phyloP scores from a whole-genome alignment of 1,284 basidiomycete species.

The Lentinula novae-zelandiae region DNA sequence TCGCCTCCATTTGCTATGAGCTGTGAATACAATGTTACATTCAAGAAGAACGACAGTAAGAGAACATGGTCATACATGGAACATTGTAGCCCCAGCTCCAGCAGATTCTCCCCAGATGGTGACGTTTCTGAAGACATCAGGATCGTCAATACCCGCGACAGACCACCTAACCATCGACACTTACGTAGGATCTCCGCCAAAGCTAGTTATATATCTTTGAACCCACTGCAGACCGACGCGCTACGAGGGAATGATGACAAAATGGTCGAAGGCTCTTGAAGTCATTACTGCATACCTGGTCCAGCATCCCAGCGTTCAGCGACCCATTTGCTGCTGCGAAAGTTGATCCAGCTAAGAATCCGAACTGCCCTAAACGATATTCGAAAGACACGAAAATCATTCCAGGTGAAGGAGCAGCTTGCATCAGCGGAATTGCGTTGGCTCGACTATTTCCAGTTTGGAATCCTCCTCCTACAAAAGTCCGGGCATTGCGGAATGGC shows the following conservation, averaged over 20 bases:
- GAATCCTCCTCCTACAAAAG: slow-evolving; percentile 33
- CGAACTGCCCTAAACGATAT: slow-evolving; percentile 38
- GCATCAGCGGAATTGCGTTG: slow-evolving; percentile 25
- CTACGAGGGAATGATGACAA: slow-evolving; percentile 18
- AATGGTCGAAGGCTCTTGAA: background rate
- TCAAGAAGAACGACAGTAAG: background rate
- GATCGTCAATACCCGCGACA: background rate
- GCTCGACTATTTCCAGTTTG: slow-evolving; percentile 29
- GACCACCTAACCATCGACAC: background rate
- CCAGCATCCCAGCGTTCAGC: slow-evolving; percentile 34
- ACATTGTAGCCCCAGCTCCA: slow-evolving; percentile 16
- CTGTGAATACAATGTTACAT: background rate
- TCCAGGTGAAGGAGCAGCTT: slow-evolving; percentile 25
- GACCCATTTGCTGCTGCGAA: slow-evolving; percentile 22
- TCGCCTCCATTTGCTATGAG: slow-evolving; percentile 15
- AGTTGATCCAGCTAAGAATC: slow-evolving; percentile 26
- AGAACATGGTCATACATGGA: slow-evolving; percentile 8
- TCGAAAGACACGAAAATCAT: slow-evolving; percentile 37
- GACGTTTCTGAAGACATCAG: slow-evolving; percentile 8
- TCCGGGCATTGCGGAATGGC: background rate
- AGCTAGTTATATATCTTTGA: slow-evolving; percentile 14
- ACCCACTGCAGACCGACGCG: slow-evolving; percentile 29
- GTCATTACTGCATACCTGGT: slow-evolving; percentile 26
- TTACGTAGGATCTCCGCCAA: slow-evolving; percentile 15
- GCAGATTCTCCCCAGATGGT: slow-evolving; percentile 18